Evolutionary conservation across 225 moss, liverwort and hornwort genomes (phyloP).

Genomic region (Asterella californica): DNA sequence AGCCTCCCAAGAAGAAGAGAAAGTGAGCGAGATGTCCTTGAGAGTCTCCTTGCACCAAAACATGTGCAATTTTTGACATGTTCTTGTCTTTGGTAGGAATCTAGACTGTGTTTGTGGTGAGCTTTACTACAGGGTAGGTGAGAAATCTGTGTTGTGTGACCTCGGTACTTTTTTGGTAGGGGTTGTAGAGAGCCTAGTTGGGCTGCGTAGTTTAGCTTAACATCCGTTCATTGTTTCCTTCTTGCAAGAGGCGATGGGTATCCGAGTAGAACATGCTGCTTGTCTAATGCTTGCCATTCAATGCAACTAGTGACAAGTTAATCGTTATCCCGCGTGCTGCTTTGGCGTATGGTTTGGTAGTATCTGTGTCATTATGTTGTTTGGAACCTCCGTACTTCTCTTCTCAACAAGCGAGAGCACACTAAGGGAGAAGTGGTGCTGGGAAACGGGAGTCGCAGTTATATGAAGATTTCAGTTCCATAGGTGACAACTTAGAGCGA

Average conservation of each 20-base stretch:
- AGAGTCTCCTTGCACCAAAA: slow-evolving; percentile 26
- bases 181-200: slow-evolving; percentile 29
- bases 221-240: slow-evolving; percentile 25
- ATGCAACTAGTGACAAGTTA: slow-evolving; percentile 23
- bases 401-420: slow-evolving; percentile 29
- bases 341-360: slow-evolving; percentile 21
- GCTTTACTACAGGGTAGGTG: slow-evolving; percentile 28
- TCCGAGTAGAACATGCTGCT: slow-evolving; percentile 26
- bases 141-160: slow-evolving; percentile 28
- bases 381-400: slow-evolving; percentile 13
- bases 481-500: no score
- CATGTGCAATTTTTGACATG: slow-evolving; percentile 42
- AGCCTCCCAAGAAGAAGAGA: slow-evolving; percentile 44
- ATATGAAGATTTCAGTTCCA: no score
- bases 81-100: slow-evolving; percentile 35
- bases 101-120: slow-evolving; percentile 28
- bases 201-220: slow-evolving; percentile 27
- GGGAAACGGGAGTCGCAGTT: no score
- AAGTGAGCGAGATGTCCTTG: slow-evolving; percentile 32
- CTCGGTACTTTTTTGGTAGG: slow-evolving; percentile 10
- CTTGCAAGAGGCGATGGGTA: slow-evolving; percentile 21
- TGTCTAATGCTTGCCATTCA: slow-evolving; percentile 18
- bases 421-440: slow-evolving; percentile 25
- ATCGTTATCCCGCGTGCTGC: slow-evolving; percentile 16
- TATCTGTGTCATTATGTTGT: slow-evolving; percentile 27